Base-by-base conservation (phyloP, 768 basidiomycete genomes). In the Mycena rosella region DNA sequence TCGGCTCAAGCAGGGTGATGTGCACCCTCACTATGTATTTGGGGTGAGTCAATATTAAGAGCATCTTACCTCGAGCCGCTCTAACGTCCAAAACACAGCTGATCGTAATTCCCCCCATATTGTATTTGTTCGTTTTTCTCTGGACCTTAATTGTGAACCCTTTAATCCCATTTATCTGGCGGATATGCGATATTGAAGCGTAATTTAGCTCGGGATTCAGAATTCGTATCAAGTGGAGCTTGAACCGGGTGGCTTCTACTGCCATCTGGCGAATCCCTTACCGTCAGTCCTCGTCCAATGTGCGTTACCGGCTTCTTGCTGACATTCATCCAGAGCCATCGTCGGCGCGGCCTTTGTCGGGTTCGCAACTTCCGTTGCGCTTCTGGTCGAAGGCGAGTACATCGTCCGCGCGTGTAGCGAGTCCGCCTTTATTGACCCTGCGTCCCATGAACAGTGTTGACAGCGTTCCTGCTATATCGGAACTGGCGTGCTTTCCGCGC, bases 401-500 rank as follows among this genome's bases (percentile, higher is more conserved):
- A 8, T 36, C 18, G 3, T 26, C n/a, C n/a, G 10, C 51, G 7
- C 4, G n/a, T 34, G 3, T 27, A 18, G 4, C 27, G 14, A 17
- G 20, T 11, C 4, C 2, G 18, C 24, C 13, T 2, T 24, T 20
- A 5, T 44, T 56, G 38, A 47, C 44, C 17, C 8, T n/a, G n/a
- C 9, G 32, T 34, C 13, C 3, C 1, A 20, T 18, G 32, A 38
- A n/a, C 17, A 66, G 63, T 38, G 2, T n/a, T 67, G 22, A 67
- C 48, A 5, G 36, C 54, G 22, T 13, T 60, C 27, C 54, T 67
- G 17, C 45, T 62, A 13, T 49, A 18, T 9, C 60, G 54, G 15
- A 55, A 67, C 38, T 67, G 66, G 66, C 54, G 66, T 10, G 66
- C 66, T 9, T 67, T 67, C 29, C 66, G 60, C 5, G 29, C 60